Conservation (phyloP, 345 rosid species). For the Dimocarpus longan region DNA sequence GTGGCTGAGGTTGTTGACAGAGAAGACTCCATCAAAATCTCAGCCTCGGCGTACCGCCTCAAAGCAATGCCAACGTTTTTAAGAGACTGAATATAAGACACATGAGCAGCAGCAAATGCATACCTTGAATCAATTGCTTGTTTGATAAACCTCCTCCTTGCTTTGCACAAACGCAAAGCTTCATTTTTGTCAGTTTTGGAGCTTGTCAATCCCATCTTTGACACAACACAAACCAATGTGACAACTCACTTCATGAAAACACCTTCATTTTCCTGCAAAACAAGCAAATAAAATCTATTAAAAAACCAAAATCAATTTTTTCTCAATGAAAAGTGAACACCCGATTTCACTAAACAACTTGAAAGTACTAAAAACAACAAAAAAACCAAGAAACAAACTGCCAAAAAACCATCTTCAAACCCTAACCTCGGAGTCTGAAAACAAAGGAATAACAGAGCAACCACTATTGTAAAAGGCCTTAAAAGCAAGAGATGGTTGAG, state of each 20-base stretch:
- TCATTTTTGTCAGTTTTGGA: constrained; percentile 65
- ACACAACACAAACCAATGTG: constrained; percentile 16
- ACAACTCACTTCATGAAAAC: constrained; percentile 29
- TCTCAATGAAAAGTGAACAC: constrained; percentile 6
- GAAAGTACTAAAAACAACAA: neutral
- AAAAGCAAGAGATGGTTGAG: neutral
- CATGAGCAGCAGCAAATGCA: constrained; percentile 86
- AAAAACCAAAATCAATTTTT: neutral
- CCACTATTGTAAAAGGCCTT: neutral
- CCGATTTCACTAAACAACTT: neutral
- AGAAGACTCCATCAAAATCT: constrained; percentile 59
- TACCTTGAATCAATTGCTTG: constrained; percentile 81
- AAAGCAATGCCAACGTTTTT: constrained; percentile 73
- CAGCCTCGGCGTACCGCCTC: constrained; percentile 79
- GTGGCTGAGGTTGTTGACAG: constrained; percentile 68
- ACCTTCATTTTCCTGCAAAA: constrained; percentile 20
- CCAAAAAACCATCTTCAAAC: neutral
- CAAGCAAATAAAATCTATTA: constrained; percentile 26
- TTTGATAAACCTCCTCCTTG: constrained; percentile 68
- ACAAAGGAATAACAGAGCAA: neutral
- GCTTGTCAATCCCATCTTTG: constrained; percentile 70
- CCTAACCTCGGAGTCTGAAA: neutral
- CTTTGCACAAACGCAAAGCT: constrained; percentile 71
- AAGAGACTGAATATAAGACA: constrained; percentile 78
- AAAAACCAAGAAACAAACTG: constrained; percentile 1